Evolutionary conservation across 768 basidiomycete species (phyloP), one percentile per base, ranked within the genome.

Genomic region (Suillus discolor): DNA sequence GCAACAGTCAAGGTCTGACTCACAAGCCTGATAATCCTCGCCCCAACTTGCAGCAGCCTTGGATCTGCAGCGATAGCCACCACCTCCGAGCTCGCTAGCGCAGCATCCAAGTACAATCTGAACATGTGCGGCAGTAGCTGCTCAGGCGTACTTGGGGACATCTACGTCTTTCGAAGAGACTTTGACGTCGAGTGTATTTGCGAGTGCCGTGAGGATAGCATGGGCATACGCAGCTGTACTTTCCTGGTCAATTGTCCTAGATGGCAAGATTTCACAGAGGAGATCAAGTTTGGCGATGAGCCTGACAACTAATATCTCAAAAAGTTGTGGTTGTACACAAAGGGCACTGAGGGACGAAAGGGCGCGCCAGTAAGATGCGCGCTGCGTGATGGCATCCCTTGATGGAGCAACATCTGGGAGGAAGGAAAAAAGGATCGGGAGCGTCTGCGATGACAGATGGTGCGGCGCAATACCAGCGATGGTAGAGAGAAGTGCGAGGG

Each of bases 151-250:
- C 76, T 91, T 94, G 0, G 85, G 77, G 20, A 98, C 83, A 72
- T 99, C 97, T 0, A 78, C 72, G 73, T 97, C 88, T 41, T 81
- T 82, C 31, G 72, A 77, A 41, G 79, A 76, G 8, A 83, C 78
- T 74, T 92, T 92, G 20, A 67, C 70, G 12, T 77, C 71, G 18
- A 98, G 75, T 0, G 90, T 87, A 49, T 87, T 84, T 2, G 83
- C 81, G 8, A 99, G 77, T 0, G 91, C 87, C 59, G 84, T 80
- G 59, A 99, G 83, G 39, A 99, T 82, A 38, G 95, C 87, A 77
- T 95, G 93, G 1, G 88, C 89, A 73, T 97, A 99, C 13, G 94
- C 92, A 0, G 92, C 87, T n/a, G 76, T 79, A 15, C 87, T 84
- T 73, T 96, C 91, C 2, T 70, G 44, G 42, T 87, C 86, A 6